Evolutionary conservation across 2,329 filamentous ascomycete species (phyloP), one percentile per base, ranked within the genome.

Genomic region (Beauveria sp.): DNA sequence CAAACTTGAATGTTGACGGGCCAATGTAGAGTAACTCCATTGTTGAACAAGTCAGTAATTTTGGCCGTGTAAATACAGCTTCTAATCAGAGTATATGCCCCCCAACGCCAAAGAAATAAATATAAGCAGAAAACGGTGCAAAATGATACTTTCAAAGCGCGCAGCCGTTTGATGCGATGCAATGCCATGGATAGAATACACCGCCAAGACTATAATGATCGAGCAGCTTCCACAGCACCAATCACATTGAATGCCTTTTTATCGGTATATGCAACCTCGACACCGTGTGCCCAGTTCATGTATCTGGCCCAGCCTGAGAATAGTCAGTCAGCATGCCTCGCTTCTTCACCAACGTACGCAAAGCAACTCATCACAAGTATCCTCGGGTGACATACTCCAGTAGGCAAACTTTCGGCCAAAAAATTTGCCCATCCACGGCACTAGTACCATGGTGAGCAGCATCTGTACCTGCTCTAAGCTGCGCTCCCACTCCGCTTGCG

Each of bases 351-450:
- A 8, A 45, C 1, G 9, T 20, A 38, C 18, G 34, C 50, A n/a
- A 12, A 6, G 16, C 43, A 26, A 34, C 20, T 22, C 14, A 18
- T 30, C 9, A 6, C n/a, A 46, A 30, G 5, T 9, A 2, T 20
- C 5, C 5, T 43, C 34, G 38, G n/a, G 50, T 47, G 20, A 65
- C 88, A 73, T 81, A 97, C 93, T 91, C 91, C 92, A 97, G 73
- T 96, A 97, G 63, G 93, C 93, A 78, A 93, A 96, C 75, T 91
- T 96, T 73, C 95, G 84, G 51, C 95, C 95, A 74, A 97, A 86
- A 77, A 92, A 98, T 77, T 98, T 99, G 63, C 95, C 95, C 67
- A 91, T 79, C 74, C 96, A 97, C 3, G 95, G 95, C 56, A 99
- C 88, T 67, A 98, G 75, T 54, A 98, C 89, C 91, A 99, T 96